phyloP scores from a whole-genome alignment of 2,329 filamentous ascomycete genomes.

The Cladophialophora bantiana region DNA sequence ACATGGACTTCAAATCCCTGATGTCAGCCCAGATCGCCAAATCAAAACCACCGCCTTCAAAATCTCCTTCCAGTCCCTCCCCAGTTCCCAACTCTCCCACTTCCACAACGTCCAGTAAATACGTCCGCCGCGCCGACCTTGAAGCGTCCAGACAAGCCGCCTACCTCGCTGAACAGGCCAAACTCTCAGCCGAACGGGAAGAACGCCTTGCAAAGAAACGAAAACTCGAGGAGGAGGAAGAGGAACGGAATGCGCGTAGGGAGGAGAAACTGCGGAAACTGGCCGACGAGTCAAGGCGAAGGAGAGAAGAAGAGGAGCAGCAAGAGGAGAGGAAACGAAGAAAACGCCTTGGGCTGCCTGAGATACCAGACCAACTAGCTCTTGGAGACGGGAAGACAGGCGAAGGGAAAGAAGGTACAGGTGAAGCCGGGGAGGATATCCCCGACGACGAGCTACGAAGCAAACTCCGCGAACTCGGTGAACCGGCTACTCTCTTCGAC shows the following conservation, averaged over 20 bases:
- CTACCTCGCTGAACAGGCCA: constrained; percentile 82
- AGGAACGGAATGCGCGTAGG: constrained; percentile 69
- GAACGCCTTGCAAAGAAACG: constrained; percentile 78
- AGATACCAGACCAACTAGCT: constrained; percentile 60
- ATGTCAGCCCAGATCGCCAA: constrained; percentile 94
- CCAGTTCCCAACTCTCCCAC: constrained; percentile 40
- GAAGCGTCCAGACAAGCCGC: constrained; percentile 81
- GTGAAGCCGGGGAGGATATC: constrained; percentile 53
- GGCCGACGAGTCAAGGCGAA: constrained; percentile 77
- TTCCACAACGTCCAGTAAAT: constrained; percentile 66
- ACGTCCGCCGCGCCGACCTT: constrained; percentile 81
- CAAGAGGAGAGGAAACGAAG: constrained; percentile 75
- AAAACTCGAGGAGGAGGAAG: constrained; percentile 85
- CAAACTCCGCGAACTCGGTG: constrained; percentile 73
- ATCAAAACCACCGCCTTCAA: constrained; percentile 60
- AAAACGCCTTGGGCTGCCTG: constrained; percentile 80
- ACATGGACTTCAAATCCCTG: constrained; percentile 93
- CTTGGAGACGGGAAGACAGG: constrained; percentile 21
- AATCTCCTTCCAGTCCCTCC: constrained; percentile 42
- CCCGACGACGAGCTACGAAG: constrained; percentile 67
- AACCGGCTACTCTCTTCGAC: constrained; percentile 80
- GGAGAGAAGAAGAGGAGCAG: constrained; percentile 74
- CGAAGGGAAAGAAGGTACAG: constrained; percentile 51
- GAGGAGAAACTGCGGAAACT: constrained; percentile 83
- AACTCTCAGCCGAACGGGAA: constrained; percentile 73